phyloP scores from a whole-genome alignment of 2,329 filamentous ascomycete genomes.

The Sarocladium oryzae region DNA sequence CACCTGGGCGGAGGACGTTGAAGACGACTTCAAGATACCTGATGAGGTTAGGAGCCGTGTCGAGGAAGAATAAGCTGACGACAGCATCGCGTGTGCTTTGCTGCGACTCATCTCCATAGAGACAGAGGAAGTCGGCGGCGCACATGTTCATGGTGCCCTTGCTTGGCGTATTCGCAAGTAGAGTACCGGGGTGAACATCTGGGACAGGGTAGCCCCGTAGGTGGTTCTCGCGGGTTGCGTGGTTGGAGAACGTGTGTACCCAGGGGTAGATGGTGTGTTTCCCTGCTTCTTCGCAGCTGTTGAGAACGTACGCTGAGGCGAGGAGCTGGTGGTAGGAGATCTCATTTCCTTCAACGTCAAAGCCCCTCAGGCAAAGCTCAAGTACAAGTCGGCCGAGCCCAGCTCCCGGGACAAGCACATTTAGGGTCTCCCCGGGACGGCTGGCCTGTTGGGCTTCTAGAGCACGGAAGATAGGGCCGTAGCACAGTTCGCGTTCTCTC shows the following conservation, averaged over 20 bases:
- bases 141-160: slow-evolving; percentile 81
- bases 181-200: slow-evolving; percentile 65
- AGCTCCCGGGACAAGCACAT: slow-evolving; percentile 80
- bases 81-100: slow-evolving; percentile 68
- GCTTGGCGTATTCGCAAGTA: slow-evolving; percentile 33
- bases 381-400: slow-evolving; percentile 85
- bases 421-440: slow-evolving; percentile 37
- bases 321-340: slow-evolving; percentile 97
- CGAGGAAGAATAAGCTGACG: slow-evolving; percentile 89
- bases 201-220: slow-evolving; percentile 68
- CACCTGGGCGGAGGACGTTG: slow-evolving; percentile 69
- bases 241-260: slow-evolving; percentile 83
- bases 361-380: slow-evolving; percentile 71
- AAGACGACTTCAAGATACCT: slow-evolving; percentile 80
- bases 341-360: slow-evolving; percentile 79
- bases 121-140: slow-evolving; percentile 84
- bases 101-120: slow-evolving; percentile 64
- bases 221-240: slow-evolving; percentile 66
- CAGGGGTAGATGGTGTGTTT: slow-evolving; percentile 78
- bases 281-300: slow-evolving; percentile 51
- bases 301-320: slow-evolving; percentile 71
- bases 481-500: slow-evolving; percentile 69
- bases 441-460: slow-evolving; percentile 45
- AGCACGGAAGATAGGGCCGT: slow-evolving; percentile 63
- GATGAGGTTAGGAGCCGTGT: slow-evolving; percentile 90